Percentiles rank a stretch among this genome's conserved stretches.
phyloP scores from a whole-genome alignment of 768 basidiomycete genomes.

The Lactifluus subvellereus region DNA sequence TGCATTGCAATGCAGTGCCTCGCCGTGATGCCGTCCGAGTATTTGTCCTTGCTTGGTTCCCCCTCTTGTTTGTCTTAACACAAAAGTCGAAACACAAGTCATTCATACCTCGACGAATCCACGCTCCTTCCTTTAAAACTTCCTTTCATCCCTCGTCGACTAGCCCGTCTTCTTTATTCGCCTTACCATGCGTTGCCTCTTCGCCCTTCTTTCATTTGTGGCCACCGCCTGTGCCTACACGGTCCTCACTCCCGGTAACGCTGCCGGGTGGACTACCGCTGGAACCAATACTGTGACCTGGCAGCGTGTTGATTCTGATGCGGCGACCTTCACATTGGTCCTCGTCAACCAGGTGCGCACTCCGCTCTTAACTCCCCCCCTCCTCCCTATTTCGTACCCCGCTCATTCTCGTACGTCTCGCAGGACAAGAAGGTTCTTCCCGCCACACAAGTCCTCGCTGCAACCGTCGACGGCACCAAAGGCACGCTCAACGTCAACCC shows the following conservation, averaged over 20 bases:
- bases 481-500: constrained; percentile 41
- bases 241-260: constrained; percentile 37
- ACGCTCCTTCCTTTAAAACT: constrained; percentile 13
- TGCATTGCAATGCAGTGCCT: neutral
- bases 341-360: constrained; percentile 55
- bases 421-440: constrained; percentile 31
- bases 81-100: too few relatives aligned
- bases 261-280: constrained; percentile 52
- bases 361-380: neutral
- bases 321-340: constrained; percentile 59
- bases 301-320: constrained; percentile 62
- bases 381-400: neutral
- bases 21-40: neutral
- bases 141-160: constrained; percentile 1
- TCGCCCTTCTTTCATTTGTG: constrained; percentile 41
- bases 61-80: too few relatives aligned
- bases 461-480: constrained; percentile 47
- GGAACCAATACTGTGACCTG: constrained; percentile 49
- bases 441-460: constrained; percentile 41
- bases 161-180: neutral
- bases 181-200: constrained; percentile 39
- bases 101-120: constrained; percentile 9
- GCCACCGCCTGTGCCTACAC: constrained; percentile 56
- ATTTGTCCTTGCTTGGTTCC: neutral
- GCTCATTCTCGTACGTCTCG: neutral